Conservation (phyloP, 306 rosid genomes). For the Castanea crenata region DNA sequence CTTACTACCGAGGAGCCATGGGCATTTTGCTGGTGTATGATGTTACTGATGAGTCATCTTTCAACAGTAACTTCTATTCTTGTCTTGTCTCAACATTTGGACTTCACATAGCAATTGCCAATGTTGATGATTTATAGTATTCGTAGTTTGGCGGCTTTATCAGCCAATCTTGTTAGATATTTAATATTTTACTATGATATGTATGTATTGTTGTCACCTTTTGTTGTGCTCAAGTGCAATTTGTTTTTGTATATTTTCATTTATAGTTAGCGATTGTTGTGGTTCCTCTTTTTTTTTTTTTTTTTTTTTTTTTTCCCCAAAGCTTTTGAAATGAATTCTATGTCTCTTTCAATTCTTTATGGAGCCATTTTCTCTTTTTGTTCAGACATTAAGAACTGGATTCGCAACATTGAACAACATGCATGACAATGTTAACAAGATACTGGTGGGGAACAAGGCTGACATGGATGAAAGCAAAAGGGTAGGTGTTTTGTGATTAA, state of each 20-base stretch:
- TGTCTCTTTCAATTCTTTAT: slow-evolving; percentile 14
- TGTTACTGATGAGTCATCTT: slow-evolving; percentile 84
- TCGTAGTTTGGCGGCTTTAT: background rate
- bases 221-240: background rate
- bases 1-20: slow-evolving; percentile 93
- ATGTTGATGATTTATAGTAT: background rate
- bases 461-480: slow-evolving; percentile 89
- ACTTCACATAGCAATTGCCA: slow-evolving; percentile 14
- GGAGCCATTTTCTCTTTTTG: slow-evolving; percentile 16
- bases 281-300: background rate
- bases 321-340: background rate
- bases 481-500: slow-evolving; percentile 36
- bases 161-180: background rate
- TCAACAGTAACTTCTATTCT: slow-evolving; percentile 53
- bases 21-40: slow-evolving; percentile 83
- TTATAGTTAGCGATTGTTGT: background rate
- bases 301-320: background rate
- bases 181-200: background rate
- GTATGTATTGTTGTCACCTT: background rate
- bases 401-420: slow-evolving; percentile 82
- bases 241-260: background rate
- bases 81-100: slow-evolving; percentile 24
- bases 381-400: slow-evolving; percentile 85
- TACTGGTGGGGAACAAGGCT: slow-evolving; percentile 85
- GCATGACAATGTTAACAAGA: slow-evolving; percentile 78